These are phyloP conservation scores for Cyberlindnera japonica DNA, from an alignment of 805 yeast genomes.

Conservation along the genomic window DNA sequence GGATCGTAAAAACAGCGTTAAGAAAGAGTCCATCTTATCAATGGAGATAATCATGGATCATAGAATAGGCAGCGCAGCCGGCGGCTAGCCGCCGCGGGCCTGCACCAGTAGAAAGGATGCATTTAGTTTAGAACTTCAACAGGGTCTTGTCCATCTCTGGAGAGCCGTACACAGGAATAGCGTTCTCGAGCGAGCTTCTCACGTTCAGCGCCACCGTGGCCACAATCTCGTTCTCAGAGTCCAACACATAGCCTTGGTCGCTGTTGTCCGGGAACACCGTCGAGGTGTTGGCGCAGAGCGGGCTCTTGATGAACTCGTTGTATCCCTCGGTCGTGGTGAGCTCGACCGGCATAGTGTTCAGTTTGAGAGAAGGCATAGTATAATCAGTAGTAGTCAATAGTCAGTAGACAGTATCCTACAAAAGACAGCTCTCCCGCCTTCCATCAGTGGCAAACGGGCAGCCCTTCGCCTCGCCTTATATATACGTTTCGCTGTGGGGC, in stretches of 20 bases:
- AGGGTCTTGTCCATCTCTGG: conserved; percentile 13
- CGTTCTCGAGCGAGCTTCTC: conserved; percentile 28
- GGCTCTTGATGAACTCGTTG: conserved; percentile 36
- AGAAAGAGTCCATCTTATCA: too few relatives aligned
- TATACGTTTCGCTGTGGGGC: too few relatives aligned
- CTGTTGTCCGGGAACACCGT: conserved; percentile 36
- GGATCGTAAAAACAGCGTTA: neutral
- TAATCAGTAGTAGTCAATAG: too few relatives aligned
- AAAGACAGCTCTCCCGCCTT: too few relatives aligned
- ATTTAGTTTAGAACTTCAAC: conserved; percentile 10
- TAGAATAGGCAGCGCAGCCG: neutral
- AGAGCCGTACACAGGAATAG: conserved; percentile 15
- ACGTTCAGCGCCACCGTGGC: conserved; percentile 40
- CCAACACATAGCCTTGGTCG: conserved; percentile 33
- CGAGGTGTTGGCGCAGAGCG: conserved; percentile 28
- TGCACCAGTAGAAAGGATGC: neutral
- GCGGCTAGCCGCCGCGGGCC: neutral
- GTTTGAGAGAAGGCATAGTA: conserved; percentile 10
- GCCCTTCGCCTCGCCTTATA: too few relatives aligned
- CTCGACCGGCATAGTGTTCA: conserved; percentile 35
- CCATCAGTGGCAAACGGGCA: too few relatives aligned
- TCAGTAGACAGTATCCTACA: too few relatives aligned
- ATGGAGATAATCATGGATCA: too few relatives aligned
- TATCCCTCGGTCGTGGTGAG: conserved; percentile 38
- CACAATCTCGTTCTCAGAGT: conserved; percentile 32